These are phyloP conservation scores for Pelargonium myrrhifolium DNA, from an alignment of 441 rosid genomes.

Conservation along the genomic window DNA sequence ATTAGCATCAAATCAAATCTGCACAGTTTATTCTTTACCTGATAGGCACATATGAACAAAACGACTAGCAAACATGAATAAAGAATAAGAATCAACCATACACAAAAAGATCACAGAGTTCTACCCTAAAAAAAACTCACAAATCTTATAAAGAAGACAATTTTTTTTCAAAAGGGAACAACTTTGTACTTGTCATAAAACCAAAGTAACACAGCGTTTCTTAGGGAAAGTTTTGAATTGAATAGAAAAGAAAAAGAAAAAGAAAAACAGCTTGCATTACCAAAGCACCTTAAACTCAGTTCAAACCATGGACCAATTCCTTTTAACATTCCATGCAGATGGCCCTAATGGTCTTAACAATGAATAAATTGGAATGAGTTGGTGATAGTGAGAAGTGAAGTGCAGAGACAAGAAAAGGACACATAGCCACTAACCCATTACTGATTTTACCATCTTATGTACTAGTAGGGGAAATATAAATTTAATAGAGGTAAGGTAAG, in stretches of 20 bases:
- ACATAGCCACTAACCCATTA: slow-evolving; percentile 6
- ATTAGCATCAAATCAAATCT: slow-evolving; percentile 21
- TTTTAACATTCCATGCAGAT: slow-evolving; percentile 6
- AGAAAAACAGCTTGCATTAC: neutral
- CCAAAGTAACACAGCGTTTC: neutral
- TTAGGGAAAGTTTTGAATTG: slow-evolving; percentile 5
- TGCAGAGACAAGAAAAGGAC: slow-evolving; percentile 10
- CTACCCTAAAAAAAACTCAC: neutral
- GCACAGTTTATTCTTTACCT: slow-evolving; percentile 27
- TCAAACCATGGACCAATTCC: neutral
- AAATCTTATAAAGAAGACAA: slow-evolving; percentile 4
- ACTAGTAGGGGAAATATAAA: neutral
- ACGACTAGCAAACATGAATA: slow-evolving; percentile 25
- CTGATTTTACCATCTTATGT: slow-evolving; percentile 1
- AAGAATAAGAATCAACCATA: slow-evolving; percentile 13
- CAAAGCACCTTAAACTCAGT: neutral
- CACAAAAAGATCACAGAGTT: slow-evolving; percentile 11
- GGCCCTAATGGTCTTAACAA: neutral
- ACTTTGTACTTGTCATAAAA: neutral
- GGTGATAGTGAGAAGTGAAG: slow-evolving; percentile 2
- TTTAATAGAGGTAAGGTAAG: neutral
- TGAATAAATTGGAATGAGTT: neutral
- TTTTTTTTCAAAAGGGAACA: neutral
- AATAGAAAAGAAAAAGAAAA: neutral
- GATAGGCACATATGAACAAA: slow-evolving; percentile 16